Base-by-base conservation (phyloP, 495 filamentous ascomycete species). In the Amphirosellinia nigrospora region DNA sequence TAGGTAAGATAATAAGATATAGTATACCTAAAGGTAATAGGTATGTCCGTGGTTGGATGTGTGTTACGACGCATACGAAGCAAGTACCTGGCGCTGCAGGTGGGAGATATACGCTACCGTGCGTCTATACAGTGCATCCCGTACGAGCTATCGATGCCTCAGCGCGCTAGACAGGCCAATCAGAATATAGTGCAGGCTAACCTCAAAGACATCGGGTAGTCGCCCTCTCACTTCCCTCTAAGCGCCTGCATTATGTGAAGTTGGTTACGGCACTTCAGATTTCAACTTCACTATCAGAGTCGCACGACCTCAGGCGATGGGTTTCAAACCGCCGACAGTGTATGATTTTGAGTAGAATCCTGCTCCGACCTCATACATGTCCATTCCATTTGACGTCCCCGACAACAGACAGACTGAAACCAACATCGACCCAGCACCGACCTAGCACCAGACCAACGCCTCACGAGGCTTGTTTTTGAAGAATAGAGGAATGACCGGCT, bases 91-190 rank as follows among this genome's bases (percentile, higher is more conserved):
- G n/a, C 11, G n/a, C n/a, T n/a, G n/a, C n/a, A n/a, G n/a, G n/a
- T 13, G 16, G 39, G 39, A 41, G 26, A 16, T 10, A 30, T 38
- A 5, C 32, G 30, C 4, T 10, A 66, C 46, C 10, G 63, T 66
- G 48, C 21, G 13, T 16, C 19, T 2, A 1, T 41, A 53, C 43
- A 39, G 63, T 63, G 41, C 28, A 15, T 0, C 13, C 1, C 15
- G 19, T 32, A 10, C 4, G 4, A 23, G 21, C 58, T 23, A 28
- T 13, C 5, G n/a, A 38, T 21, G 60, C 45, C 28, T 55, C 34
- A 41, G 50, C 48, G 50, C 64, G 34, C 58, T 26, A 55, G 36
- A 36, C 5, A 45, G 58, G 62, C 63, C 63, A 65, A 65, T 65
- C 63, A 41, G 34, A 34, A 39, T 53, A 41, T 28, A 39, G 43